Conservation (phyloP, 2,329 filamentous ascomycete species). For the Cryphonectria carpinicola region DNA sequence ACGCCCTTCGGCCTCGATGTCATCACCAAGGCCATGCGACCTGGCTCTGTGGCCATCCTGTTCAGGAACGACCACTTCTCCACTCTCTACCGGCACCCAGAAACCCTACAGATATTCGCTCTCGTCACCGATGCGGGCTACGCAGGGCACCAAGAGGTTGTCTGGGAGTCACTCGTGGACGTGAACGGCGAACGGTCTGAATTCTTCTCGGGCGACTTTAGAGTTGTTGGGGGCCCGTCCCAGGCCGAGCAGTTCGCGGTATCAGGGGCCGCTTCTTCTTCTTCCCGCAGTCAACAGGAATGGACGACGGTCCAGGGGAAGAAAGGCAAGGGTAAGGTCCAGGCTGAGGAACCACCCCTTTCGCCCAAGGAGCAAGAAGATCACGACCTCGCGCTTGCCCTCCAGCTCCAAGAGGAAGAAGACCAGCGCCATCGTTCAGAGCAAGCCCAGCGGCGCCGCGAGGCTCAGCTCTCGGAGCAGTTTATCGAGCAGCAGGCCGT, state of each 20-base stretch:
- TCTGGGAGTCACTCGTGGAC: constrained; percentile 93
- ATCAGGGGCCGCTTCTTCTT: constrained; percentile 14
- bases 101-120: constrained; percentile 74
- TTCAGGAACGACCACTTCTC: constrained; percentile 98
- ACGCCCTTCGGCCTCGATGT: constrained; percentile 80
- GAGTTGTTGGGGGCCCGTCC: constrained; percentile 68
- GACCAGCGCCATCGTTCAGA: constrained; percentile 73
- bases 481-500: constrained; percentile 68
- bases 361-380: constrained; percentile 72
- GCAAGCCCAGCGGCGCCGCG: constrained; percentile 64
- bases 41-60: constrained; percentile 84
- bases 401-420: constrained; percentile 95
- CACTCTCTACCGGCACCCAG: constrained; percentile 86
- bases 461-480: constrained; percentile 70
- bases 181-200: constrained; percentile 82
- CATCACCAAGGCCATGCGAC: constrained; percentile 69
- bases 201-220: constrained; percentile 90
- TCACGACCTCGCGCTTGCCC: constrained; percentile 81
- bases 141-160: constrained; percentile 82
- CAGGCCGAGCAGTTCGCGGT: constrained; percentile 33
- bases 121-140: constrained; percentile 95
- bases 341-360: constrained; percentile 35
- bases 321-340: constrained; percentile 32
- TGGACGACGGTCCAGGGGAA: constrained; percentile 61
- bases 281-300: constrained; percentile 38